Conservation (phyloP, 805 yeast genomes). For the Saccharomycopsis selenospora region DNA sequence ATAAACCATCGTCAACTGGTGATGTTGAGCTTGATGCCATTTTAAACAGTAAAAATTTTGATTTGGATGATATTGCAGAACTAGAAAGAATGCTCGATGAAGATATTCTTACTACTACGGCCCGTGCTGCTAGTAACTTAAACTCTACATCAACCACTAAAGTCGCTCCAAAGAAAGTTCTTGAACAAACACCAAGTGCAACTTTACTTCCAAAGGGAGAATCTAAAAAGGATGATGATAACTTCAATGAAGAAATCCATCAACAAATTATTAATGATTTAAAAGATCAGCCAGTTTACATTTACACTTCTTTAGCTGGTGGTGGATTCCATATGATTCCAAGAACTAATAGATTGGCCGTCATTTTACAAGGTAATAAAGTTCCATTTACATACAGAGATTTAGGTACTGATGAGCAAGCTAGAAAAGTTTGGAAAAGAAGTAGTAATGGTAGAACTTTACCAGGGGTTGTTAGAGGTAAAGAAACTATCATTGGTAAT, state of each 20-base stretch:
- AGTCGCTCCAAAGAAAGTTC: not conserved
- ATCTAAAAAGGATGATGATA: constrained; percentile 5
- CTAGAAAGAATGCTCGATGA: constrained; percentile 18
- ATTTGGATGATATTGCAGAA: constrained; percentile 17
- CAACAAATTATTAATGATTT: constrained; percentile 22
- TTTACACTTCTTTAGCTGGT: constrained; percentile 83
- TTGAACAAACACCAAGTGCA: constrained; percentile 17
- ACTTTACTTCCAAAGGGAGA: constrained; percentile 18
- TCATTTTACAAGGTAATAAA: constrained; percentile 69
- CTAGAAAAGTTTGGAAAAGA: constrained; percentile 78
- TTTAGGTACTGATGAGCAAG: constrained; percentile 80
- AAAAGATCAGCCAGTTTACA: constrained; percentile 56
- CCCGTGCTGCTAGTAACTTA: not conserved
- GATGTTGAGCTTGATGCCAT: constrained; percentile 15
- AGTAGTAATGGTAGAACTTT: constrained; percentile 62
- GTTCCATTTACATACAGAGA: constrained; percentile 65
- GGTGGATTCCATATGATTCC: constrained; percentile 72
- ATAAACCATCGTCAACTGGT: not conserved
- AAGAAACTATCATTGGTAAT: constrained; percentile 76
- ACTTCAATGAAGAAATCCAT: constrained; percentile 18
- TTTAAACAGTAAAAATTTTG: constrained; percentile 9
- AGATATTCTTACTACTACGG: constrained; percentile 16
- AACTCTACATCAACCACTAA: not conserved
- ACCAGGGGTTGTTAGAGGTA: constrained; percentile 82
- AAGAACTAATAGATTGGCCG: constrained; percentile 67